Base-by-base conservation (phyloP, 2,329 filamentous ascomycete genomes). In the Septoria linicola region DNA sequence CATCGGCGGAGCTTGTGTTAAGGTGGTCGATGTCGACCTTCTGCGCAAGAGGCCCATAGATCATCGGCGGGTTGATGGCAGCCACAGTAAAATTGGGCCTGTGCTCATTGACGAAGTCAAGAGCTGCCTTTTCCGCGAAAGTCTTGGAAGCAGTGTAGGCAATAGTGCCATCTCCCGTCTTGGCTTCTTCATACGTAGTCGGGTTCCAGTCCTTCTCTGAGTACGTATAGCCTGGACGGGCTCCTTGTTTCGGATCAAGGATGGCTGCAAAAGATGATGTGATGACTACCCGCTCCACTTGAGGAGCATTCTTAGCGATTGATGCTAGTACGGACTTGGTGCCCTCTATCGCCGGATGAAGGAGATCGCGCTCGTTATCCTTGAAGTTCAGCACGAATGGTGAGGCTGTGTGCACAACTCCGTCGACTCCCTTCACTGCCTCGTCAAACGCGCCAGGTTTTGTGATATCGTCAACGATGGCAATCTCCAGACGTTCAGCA, bases 341-440 rank as follows among this genome's bases (percentile, higher is more conserved):
- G 1, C 46, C 46, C 8, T 49, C 10, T n/a, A 49, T 27, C 5
- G 46, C 46, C 6, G 46, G 46, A 8, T 42, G 8, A 7, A 49
- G 17, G 20, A 49, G 37, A 23, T 42, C 74, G 6, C 76, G 71
- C 1, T 67, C 59, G 5, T 75, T 62, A 1, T 74, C 71, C 4
- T 77, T 61, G 0, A 61, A 42, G 41, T 69, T 65, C 37, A 73
- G 72, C 0, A 62, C 65, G 3, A 75, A 40, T 8, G 72, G 66
- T 7, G 71, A 70, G 0, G 77, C 77, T 6, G 75, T 63, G 57
- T 79, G 76, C 14, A 71, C 63, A 41, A 79, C 67, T 4, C 73
- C 74, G 1, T 68, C 62, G n/a, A 69, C 66, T 8, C 72, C 70
- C 44, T 58, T 57, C 19, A 61, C 54, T 7, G 55, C 57, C 13